Base-by-base conservation (phyloP, 352 stramenopile species). In the Globisporangium emineosum region DNA sequence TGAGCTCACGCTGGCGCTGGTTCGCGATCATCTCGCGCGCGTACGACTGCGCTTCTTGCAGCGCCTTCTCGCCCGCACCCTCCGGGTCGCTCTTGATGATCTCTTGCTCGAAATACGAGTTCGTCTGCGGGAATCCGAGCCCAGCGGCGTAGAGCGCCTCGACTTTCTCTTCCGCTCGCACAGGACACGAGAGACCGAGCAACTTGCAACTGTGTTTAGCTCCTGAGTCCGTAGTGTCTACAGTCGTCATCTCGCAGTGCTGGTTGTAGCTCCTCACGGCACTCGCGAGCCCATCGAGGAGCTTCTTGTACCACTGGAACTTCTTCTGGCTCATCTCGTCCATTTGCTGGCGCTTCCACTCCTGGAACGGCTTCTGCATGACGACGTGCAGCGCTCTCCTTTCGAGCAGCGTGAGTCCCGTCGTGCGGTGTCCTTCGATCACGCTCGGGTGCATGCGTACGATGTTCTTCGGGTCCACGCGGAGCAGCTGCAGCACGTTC, bases 311-410 rank as follows among this genome's bases (percentile, higher is more conserved):
- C 89, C 89, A 97, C 17, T 71, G 67, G 49, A 69, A 83, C 72
- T 97, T 97, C 43, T 84, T 76, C 45, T 89, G 76, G 2, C 80
- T 86, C 77, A 93, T 83, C 21, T 93, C 86, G 35, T 97, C 89
- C 19, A 81, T 80, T 67, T 91, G 77, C 60, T 91, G 83, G 25
- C 82, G 84, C 37, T 81, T 77, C 91, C 91, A 97, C 58, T 86
- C 78, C 0, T 64, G 72, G 10, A 73, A 79, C 1, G 86, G 72
- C 21, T 47, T 52, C 54, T 71, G 73, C 58, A 97, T 60, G 29
- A 89, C 85, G 5, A 73, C 73, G 62, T 97, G 91, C 9, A 97
- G 70, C 43, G 88, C 91, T 21, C 91, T 82, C n/a, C 91, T 79
- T 62, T 97, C 91, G 15, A 96, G 71, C 15, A 97, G 64, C 17